Conservation (phyloP, 352 stramenopile species). For the Globisporangium canariense region DNA sequence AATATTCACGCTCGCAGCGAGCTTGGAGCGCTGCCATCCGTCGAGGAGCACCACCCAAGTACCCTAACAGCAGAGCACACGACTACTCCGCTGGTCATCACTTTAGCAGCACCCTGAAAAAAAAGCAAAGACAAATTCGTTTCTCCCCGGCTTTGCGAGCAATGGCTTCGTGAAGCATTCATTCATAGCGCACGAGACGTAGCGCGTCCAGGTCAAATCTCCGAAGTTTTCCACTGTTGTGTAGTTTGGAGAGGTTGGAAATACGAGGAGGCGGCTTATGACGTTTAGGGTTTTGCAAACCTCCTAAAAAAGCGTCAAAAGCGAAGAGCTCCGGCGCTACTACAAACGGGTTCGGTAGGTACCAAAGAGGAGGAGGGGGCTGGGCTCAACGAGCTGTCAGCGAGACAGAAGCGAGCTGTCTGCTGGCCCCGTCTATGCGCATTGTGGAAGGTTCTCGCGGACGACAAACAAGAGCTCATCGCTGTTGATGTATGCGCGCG, state of each 20-base stretch:
- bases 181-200: too few relatives aligned
- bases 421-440: slow-evolving; percentile 3
- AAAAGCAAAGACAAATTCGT: too few relatives aligned
- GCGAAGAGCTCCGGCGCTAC: slow-evolving; percentile 1
- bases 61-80: background rate
- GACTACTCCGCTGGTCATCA: background rate
- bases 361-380: background rate
- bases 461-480: background rate
- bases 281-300: background rate
- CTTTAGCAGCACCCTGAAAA: background rate
- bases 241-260: background rate
- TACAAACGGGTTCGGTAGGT: background rate
- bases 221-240: background rate
- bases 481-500: slow-evolving; percentile 12
- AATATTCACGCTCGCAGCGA: background rate
- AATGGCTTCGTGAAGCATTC: too few relatives aligned
- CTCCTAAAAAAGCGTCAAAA: background rate
- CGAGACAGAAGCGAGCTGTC: slow-evolving; percentile 1
- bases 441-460: slow-evolving; percentile 6
- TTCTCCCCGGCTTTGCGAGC: too few relatives aligned
- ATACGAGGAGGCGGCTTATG: too few relatives aligned
- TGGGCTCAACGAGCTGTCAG: slow-evolving; percentile 4
- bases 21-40: too few relatives aligned
- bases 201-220: background rate
- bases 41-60: too few relatives aligned